Percentiles rank a stretch among this genome's conserved stretches.
Conservation (phyloP, 2,329 filamentous ascomycete genomes). For the Gyromitra esculenta region DNA sequence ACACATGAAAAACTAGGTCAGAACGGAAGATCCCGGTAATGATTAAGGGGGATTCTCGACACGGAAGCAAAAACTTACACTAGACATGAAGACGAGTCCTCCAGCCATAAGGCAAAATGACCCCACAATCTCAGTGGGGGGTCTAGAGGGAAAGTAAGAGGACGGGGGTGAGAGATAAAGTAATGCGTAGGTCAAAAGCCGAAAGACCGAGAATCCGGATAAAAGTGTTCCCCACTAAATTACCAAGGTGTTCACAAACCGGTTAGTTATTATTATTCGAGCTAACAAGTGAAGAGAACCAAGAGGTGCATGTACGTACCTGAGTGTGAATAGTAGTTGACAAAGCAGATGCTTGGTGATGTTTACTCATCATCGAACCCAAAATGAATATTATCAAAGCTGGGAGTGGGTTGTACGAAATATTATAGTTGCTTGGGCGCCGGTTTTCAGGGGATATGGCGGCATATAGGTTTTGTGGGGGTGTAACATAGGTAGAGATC, state of each 20-base stretch:
- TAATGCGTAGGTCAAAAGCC: conserved; percentile 80
- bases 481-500: conserved; percentile 60
- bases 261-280: conserved; percentile 15
- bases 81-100: conserved; percentile 91
- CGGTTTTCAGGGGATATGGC: conserved; percentile 53
- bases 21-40: background rate
- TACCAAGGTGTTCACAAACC: background rate
- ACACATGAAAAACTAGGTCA: conserved; percentile 12
- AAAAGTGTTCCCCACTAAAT: conserved; percentile 84
- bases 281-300: conserved; percentile 4
- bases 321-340: conserved; percentile 89
- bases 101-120: conserved; percentile 88
- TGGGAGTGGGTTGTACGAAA: conserved; percentile 79
- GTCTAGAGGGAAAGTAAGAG: conserved; percentile 81
- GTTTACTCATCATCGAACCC: conserved; percentile 94
- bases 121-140: conserved; percentile 87
- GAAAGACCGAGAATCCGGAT: conserved; percentile 79
- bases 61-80: conserved; percentile 67
- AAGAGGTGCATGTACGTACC: conserved; percentile 51
- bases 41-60: background rate
- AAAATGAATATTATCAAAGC: conserved; percentile 85
- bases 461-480: conserved; percentile 59
- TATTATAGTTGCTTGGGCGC: conserved; percentile 63
- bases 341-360: conserved; percentile 83
- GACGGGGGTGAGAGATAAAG: conserved; percentile 82